These are phyloP conservation scores for Apophysomyces ossiformis DNA, from an alignment of 371 early-diverging fungal species.

Conservation along the genomic window DNA sequence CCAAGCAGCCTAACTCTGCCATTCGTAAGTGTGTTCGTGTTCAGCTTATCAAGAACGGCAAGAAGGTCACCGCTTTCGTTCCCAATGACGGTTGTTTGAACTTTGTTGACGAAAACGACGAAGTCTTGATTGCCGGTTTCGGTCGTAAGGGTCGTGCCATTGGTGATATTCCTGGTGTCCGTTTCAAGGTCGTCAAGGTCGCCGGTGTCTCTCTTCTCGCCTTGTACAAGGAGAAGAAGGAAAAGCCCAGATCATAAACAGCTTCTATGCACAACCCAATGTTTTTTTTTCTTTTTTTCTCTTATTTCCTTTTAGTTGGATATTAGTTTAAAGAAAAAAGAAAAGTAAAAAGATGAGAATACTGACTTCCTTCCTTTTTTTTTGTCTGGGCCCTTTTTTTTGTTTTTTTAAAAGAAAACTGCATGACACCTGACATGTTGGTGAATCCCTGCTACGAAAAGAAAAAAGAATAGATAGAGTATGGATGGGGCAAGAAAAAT, in stretches of 20 bases:
- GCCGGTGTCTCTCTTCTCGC: conserved; percentile 99
- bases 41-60: conserved; percentile 99
- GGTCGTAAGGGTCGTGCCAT: conserved; percentile 88
- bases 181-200: conserved; percentile 99
- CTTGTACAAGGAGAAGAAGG: conserved; percentile 99
- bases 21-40: conserved; percentile 99
- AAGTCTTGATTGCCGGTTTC: conserved; percentile 96
- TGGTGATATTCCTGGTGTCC: conserved; percentile 99
- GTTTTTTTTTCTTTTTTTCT: neutral
- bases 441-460: too few species aligned
- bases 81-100: conserved; percentile 99
- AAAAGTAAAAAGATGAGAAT: neutral
- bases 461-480: too few species aligned
- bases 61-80: conserved; percentile 99
- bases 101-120: conserved; percentile 98
- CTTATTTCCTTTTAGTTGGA: neutral
- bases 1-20: conserved; percentile 99
- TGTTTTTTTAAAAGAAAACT: too few species aligned
- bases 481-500: too few species aligned
- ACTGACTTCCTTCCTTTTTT: too few species aligned
- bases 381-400: too few species aligned
- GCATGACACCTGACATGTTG: too few species aligned
- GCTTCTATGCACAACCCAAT: neutral
- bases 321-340: neutral
- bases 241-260: conserved; percentile 96